Percentiles rank a stretch among this genome's conserved stretches.
These are phyloP conservation scores for Hysterangium stoloniferum DNA, from an alignment of 768 basidiomycete genomes.

Conservation along the genomic window DNA sequence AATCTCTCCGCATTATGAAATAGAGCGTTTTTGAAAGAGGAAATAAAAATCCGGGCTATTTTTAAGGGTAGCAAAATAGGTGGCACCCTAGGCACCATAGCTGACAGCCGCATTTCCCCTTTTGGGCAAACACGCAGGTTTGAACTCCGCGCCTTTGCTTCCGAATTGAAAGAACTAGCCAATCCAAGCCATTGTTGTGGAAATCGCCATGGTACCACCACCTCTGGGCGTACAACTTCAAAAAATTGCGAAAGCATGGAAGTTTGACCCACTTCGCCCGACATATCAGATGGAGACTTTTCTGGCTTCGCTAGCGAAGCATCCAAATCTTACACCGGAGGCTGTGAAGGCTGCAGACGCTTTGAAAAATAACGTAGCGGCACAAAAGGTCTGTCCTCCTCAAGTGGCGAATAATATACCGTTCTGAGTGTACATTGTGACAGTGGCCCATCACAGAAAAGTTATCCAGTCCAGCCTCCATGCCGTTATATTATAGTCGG, in stretches of 20 bases:
- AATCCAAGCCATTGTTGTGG: no score
- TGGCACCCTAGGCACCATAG: no score
- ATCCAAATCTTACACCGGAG: conserved; percentile 56
- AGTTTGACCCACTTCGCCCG: conserved; percentile 66
- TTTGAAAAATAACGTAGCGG: conserved; percentile 46
- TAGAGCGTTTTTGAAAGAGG: no score
- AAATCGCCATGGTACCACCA: neutral
- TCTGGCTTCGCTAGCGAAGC: conserved; percentile 53
- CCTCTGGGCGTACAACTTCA: neutral
- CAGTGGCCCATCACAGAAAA: conserved; percentile 63
- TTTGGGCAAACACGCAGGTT: no score
- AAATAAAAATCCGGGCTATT: no score
- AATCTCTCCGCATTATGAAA: no score
- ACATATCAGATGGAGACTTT: conserved; percentile 66
- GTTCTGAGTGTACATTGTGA: conserved; percentile 1
- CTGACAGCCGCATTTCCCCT: no score
- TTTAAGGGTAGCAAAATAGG: no score
- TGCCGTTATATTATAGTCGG: conserved; percentile 65
- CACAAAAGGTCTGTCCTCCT: conserved; percentile 42
- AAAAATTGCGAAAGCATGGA: conserved; percentile 54
- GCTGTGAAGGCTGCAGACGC: conserved; percentile 54
- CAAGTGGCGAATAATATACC: conserved; percentile 13
- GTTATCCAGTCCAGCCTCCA: conserved; percentile 60
- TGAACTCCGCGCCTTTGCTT: no score
- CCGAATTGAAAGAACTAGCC: no score